These are phyloP conservation scores for Oryza glaberrima DNA, from an alignment of 176 grass and related monocot genomes.

Conservation along the genomic window DNA sequence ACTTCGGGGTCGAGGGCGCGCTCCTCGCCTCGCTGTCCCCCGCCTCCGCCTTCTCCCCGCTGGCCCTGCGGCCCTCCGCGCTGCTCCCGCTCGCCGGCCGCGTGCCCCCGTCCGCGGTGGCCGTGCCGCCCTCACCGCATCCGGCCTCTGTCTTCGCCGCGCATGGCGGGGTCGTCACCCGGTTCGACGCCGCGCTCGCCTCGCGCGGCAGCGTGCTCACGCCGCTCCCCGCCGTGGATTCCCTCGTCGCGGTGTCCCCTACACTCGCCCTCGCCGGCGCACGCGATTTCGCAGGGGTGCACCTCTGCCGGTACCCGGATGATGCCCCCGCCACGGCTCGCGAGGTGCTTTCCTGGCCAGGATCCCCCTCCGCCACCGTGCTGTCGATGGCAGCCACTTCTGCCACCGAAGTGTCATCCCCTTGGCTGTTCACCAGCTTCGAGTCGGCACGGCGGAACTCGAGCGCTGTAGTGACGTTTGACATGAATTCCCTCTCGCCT, in stretches of 20 bases:
- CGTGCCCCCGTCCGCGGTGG: slow-evolving; percentile 47
- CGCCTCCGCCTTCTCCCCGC: slow-evolving; percentile 51
- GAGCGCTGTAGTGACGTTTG: slow-evolving; percentile 70
- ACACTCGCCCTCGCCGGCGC: slow-evolving; percentile 58
- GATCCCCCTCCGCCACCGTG: slow-evolving; percentile 56
- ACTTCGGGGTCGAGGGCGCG: slow-evolving; percentile 47
- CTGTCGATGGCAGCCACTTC: slow-evolving; percentile 53
- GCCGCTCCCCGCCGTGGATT: slow-evolving; percentile 68
- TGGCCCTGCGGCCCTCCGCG: slow-evolving; percentile 46
- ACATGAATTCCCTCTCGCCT: slow-evolving; percentile 62
- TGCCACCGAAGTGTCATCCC: background rate
- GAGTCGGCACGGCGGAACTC: slow-evolving; percentile 76
- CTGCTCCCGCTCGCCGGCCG: slow-evolving; percentile 56
- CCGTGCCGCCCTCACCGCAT: slow-evolving; percentile 32
- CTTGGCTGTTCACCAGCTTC: slow-evolving; percentile 71
- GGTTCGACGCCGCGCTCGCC: slow-evolving; percentile 55
- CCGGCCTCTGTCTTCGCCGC: slow-evolving; percentile 52
- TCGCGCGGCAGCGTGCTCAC: slow-evolving; percentile 60
- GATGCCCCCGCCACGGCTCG: background rate
- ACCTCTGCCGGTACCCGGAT: slow-evolving; percentile 54
- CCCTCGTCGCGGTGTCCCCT: slow-evolving; percentile 55
- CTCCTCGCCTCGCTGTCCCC: slow-evolving; percentile 51
- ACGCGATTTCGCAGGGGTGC: slow-evolving; percentile 67
- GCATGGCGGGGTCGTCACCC: slow-evolving; percentile 66
- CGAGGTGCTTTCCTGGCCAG: slow-evolving; percentile 65